Conservation (phyloP, 176 grass and related monocot species). For the Echinochloa phyllopogon region DNA sequence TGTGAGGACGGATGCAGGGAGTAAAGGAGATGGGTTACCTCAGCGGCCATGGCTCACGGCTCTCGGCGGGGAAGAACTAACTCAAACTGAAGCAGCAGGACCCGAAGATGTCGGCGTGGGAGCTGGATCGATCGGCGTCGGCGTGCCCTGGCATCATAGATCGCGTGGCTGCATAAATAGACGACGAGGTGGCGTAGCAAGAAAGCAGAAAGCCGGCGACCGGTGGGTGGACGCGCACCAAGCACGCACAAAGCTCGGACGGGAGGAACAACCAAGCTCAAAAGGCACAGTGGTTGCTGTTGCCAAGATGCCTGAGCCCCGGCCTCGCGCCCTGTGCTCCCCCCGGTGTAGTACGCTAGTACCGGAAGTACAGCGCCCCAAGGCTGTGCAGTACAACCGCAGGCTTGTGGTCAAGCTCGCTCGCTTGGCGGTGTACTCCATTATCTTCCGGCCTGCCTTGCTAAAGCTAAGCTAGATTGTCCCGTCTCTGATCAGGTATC, state of each 20-base stretch:
- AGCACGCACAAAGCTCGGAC: slow-evolving; percentile 37
- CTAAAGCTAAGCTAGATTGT: not conserved
- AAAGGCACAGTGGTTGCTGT: slow-evolving; percentile 5
- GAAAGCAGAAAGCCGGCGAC: slow-evolving; percentile 30
- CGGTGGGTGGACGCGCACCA: slow-evolving; percentile 50
- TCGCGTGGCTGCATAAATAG: slow-evolving; percentile 45
- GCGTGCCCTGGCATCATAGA: slow-evolving; percentile 35
- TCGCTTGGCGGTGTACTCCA: not conserved
- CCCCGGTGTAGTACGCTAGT: slow-evolving; percentile 50
- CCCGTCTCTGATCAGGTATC: not conserved
- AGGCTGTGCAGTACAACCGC: slow-evolving; percentile 38
- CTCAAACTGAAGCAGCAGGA: not conserved
- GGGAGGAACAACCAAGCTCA: not conserved
- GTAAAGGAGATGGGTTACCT: slow-evolving; percentile 40
- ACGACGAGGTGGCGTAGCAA: slow-evolving; percentile 35
- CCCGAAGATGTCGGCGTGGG: not conserved
- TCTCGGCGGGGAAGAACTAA: not conserved
- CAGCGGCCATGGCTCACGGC: slow-evolving; percentile 47
- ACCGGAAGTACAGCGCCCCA: slow-evolving; percentile 35
- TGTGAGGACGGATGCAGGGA: not conserved
- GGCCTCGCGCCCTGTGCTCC: not conserved
- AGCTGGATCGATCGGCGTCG: not conserved
- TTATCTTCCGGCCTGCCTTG: not conserved
- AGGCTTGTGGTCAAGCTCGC: not conserved
- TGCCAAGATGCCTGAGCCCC: slow-evolving; percentile 9